Base-by-base conservation (phyloP, 116 monocot genomes). In the Dioscorea cayenensis region DNA sequence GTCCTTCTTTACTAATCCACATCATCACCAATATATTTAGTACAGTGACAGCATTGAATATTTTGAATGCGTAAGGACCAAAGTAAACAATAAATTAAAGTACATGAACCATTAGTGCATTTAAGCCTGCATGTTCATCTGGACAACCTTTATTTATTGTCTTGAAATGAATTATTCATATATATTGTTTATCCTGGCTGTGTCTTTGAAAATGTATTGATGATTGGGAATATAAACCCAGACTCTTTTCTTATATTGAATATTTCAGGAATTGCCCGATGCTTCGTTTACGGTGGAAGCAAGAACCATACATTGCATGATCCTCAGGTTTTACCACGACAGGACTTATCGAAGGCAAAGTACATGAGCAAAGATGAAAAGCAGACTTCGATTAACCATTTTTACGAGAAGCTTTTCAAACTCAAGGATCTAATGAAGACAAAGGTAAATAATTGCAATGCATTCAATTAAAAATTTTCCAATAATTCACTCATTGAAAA, bases 361-460 rank as follows among this genome's bases (percentile, higher is more conserved):
- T 97, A 97, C 71, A 88, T 86, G 88, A 79, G 67, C 67, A 92
- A 88, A 80, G 73, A 79, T 71, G 88, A 80, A 69, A 92, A 90
- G 65, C 85, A 88, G 68, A 92, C 97, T 49, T 68, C 90, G 32
- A 82, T 97, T 28, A 92, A 97, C 72, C 97, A 97, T 79, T 97
- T 97, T 65, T 82, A 92, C 73, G 97, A 97, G 81, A 97, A 97
- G 73, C 97, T 97, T 67, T 84, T 97, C 50, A 97, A 88, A 71
- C 72, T 97, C 66, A 97, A 97, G 84, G 81, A 90, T 76, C 70
- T 97, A 73, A 92, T 97, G 97, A 97, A 97, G 78, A 97, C 97
- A 48, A 72, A 97, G 90, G 97, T 92, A 78, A 55, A 55, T 55
- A 18, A 43, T 55, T 55, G 19, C 1, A 14, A 55, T 2, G 18